Evolutionary conservation across 2,329 filamentous ascomycete genomes (phyloP).

Genomic region (Ilyonectria mors-panacis): DNA sequence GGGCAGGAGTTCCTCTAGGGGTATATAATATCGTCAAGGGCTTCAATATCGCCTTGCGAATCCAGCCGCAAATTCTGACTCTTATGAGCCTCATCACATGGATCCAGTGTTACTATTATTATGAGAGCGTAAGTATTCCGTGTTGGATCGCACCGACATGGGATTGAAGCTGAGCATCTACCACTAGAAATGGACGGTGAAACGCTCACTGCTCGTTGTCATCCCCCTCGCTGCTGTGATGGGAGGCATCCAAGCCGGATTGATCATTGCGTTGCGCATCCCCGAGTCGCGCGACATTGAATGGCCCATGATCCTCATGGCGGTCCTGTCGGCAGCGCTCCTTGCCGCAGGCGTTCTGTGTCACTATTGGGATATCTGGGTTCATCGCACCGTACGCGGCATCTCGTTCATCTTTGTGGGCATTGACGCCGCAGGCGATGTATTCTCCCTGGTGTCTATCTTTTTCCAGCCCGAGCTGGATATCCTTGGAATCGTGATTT

Average conservation of each 20-base stretch:
- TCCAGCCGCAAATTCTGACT: conserved; percentile 61
- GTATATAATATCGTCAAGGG: conserved; percentile 61
- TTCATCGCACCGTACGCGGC: conserved; percentile 75
- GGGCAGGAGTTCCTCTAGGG: conserved; percentile 77
- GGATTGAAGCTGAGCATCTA: conserved; percentile 29
- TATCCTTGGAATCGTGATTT: conserved; percentile 76
- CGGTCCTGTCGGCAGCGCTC: conserved; percentile 73
- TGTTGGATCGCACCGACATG: rapidly evolving
- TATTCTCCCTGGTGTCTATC: conserved; percentile 76
- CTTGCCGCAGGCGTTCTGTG: conserved; percentile 76
- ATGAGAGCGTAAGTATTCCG: conserved; percentile 50
- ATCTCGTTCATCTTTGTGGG: conserved; percentile 81
- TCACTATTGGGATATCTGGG: conserved; percentile 80
- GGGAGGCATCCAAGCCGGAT: conserved; percentile 70
- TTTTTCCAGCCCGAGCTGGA: conserved; percentile 73
- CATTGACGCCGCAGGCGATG: conserved; percentile 78
- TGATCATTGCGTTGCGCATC: conserved; percentile 70
- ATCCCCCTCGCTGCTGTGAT: conserved; percentile 68
- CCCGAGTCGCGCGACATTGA: conserved; percentile 60
- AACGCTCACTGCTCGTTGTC: conserved; percentile 64
- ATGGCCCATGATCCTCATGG: conserved; percentile 79
- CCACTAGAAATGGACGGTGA: conserved; percentile 65
- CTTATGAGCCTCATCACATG: conserved; percentile 60
- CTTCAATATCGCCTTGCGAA: conserved; percentile 59
- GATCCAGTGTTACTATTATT: conserved; percentile 62